phyloP scores from a whole-genome alignment of 2,329 filamentous ascomycete genomes.

The Paraphoma chrysanthemicola region DNA sequence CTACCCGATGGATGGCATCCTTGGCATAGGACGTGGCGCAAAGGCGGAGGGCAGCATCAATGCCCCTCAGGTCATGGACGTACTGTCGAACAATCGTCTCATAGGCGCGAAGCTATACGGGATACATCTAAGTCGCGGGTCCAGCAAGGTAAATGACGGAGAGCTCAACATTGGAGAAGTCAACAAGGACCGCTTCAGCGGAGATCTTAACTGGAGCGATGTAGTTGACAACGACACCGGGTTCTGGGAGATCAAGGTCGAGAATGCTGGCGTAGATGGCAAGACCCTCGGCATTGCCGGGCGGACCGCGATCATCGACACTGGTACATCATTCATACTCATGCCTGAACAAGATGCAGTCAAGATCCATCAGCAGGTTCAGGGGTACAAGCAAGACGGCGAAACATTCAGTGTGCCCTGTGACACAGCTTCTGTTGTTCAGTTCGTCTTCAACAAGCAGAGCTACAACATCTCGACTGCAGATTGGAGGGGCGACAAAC shows the following conservation, averaged over 20 bases:
- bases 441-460: conserved; percentile 72
- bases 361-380: conserved; percentile 71
- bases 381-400: conserved; percentile 64
- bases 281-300: conserved; percentile 54
- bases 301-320: conserved; percentile 77
- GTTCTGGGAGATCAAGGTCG: conserved; percentile 77
- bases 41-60: conserved; percentile 50
- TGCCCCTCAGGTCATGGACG: conserved; percentile 71
- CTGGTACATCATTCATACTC: conserved; percentile 81
- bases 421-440: conserved; percentile 65
- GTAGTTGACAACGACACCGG: conserved; percentile 58
- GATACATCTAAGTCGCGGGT: conserved; percentile 71
- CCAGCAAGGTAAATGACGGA: conserved; percentile 72
- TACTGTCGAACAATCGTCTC: conserved; percentile 62
- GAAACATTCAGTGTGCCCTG: conserved; percentile 77
- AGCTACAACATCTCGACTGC: conserved; percentile 71
- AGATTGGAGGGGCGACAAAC: conserved; percentile 71
- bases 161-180: conserved; percentile 78
- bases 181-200: conserved; percentile 71
- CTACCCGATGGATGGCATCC: conserved; percentile 87
- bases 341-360: conserved; percentile 72
- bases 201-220: conserved; percentile 71
- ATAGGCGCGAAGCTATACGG: conserved; percentile 73
- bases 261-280: conserved; percentile 69
- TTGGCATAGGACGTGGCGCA: conserved; percentile 74